Percentiles rank a stretch among this genome's conserved stretches.
Conservation (phyloP, 371 early-diverging fungal genomes). For the Mucor piriformis region DNA sequence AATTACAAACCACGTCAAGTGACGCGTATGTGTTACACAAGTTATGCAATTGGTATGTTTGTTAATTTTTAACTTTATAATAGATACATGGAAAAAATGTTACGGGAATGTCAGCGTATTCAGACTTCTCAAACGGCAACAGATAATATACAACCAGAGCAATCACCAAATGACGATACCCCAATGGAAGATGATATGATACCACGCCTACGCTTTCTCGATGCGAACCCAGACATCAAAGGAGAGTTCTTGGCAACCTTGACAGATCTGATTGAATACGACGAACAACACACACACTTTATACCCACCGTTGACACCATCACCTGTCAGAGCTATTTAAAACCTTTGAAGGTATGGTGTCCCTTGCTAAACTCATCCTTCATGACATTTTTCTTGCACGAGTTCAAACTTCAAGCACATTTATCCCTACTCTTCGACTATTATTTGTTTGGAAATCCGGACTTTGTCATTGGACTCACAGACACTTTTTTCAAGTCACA, state of each 20-base stretch:
- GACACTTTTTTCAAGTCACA: constrained; percentile 33
- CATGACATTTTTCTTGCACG: constrained; percentile 49
- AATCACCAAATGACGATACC: background rate
- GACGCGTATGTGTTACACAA: constrained; percentile 16
- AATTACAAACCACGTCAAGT: constrained; percentile 7
- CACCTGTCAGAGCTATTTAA: constrained; percentile 31
- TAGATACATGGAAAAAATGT: constrained; percentile 1
- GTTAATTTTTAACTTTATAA: too few relatives aligned
- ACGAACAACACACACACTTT: constrained; percentile 15
- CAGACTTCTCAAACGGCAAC: constrained; percentile 2
- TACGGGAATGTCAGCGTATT: background rate
- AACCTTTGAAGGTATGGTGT: constrained; percentile 42
- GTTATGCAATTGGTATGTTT: too few relatives aligned
- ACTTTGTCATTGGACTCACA: constrained; percentile 38
- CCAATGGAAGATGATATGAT: background rate
- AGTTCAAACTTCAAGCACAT: constrained; percentile 49
- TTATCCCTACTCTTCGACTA: constrained; percentile 39
- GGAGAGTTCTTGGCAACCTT: constrained; percentile 22
- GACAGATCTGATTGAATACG: background rate
- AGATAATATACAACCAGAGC: background rate
- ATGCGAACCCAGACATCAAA: background rate
- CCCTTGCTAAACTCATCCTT: constrained; percentile 51
- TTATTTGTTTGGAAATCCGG: constrained; percentile 45
- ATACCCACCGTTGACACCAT: constrained; percentile 44
- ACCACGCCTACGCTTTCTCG: background rate